phyloP scores from a whole-genome alignment of 2,329 filamentous ascomycete genomes.

The Aureobasidium subglaciale region DNA sequence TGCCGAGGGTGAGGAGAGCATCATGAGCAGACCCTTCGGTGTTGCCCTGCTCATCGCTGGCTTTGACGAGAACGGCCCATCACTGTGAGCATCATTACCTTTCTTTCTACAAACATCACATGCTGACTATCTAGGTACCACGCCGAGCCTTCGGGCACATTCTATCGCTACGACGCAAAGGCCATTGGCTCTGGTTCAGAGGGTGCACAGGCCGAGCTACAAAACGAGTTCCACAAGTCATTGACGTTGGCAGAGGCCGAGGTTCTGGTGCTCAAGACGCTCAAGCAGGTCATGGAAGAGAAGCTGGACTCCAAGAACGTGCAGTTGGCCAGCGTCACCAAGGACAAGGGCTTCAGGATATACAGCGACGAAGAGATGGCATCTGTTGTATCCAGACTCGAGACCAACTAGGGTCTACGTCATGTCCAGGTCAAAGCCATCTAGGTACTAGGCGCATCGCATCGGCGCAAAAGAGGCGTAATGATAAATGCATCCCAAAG shows the following conservation, averaged over 20 bases:
- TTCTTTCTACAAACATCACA: background rate
- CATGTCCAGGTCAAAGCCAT: too few relatives aligned
- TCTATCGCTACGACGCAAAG: constrained; percentile 98
- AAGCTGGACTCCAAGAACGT: constrained; percentile 99
- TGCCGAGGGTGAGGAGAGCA: constrained; percentile 85
- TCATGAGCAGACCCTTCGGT: constrained; percentile 96
- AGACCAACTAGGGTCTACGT: constrained; percentile 35
- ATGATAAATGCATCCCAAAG: constrained; percentile 10
- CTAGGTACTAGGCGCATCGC: constrained; percentile 15
- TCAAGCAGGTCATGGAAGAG: constrained; percentile 99
- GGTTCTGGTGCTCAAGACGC: constrained; percentile 88
- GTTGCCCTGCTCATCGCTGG: constrained; percentile 94
- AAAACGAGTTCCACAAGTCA: constrained; percentile 99
- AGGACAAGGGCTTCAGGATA: constrained; percentile 96
- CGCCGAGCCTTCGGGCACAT: constrained; percentile 94
- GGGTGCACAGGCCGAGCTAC: constrained; percentile 92
- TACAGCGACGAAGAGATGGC: constrained; percentile 98
- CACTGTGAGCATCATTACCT: constrained; percentile 51
- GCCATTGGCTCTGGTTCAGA: constrained; percentile 96
- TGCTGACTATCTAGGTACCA: constrained; percentile 59
- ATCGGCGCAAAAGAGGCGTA: constrained; percentile 14
- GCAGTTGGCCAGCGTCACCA: constrained; percentile 93
- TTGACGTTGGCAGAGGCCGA: constrained; percentile 89
- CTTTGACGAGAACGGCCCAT: constrained; percentile 93
- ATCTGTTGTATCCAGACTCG: constrained; percentile 74